Conservation (phyloP, 345 rosid species). For the Nephelium lappaceum region DNA sequence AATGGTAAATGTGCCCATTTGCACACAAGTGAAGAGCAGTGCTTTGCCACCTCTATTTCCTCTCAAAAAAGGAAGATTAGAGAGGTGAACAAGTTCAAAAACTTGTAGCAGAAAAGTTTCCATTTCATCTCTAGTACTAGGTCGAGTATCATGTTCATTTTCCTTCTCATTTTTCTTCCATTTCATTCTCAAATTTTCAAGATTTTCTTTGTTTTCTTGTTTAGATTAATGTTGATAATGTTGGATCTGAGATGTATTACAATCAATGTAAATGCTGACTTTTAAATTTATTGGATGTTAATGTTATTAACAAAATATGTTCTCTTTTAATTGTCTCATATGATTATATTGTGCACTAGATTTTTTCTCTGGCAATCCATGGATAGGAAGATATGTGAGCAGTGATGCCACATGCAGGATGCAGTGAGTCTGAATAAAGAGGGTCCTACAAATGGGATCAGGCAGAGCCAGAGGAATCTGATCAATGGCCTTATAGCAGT, state of each 20-base stretch:
- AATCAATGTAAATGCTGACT: conserved; percentile 47
- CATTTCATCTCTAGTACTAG: conserved; percentile 19
- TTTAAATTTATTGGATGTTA: conserved; percentile 11
- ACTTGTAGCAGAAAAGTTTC: background rate
- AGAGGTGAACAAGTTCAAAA: conserved; percentile 37
- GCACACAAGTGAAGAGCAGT: conserved; percentile 56
- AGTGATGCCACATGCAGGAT: conserved; percentile 46
- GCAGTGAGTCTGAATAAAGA: conserved; percentile 33
- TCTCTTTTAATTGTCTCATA: background rate
- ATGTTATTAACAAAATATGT: conserved; percentile 1
- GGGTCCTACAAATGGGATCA: conserved; percentile 39
- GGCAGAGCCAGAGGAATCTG: conserved; percentile 23
- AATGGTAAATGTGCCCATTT: conserved; percentile 82
- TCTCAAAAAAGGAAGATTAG: conserved; percentile 59
- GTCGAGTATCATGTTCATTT: conserved; percentile 11
- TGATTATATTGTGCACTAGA: background rate
- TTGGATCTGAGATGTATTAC: conserved; percentile 32
- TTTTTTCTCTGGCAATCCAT: conserved; percentile 11
- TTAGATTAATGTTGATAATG: conserved; percentile 34
- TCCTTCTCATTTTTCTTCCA: background rate
- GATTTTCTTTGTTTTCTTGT: conserved; percentile 10
- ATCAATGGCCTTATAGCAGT: conserved; percentile 20
- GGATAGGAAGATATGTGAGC: conserved; percentile 22
- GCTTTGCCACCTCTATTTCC: conserved; percentile 74
- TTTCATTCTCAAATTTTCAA: conserved; percentile 16